Percentiles rank a stretch among this genome's conserved stretches.
These are phyloP conservation scores for Chlamydomonas schloesseri DNA, from an alignment of 139 green algal species.

Conservation along the genomic window DNA sequence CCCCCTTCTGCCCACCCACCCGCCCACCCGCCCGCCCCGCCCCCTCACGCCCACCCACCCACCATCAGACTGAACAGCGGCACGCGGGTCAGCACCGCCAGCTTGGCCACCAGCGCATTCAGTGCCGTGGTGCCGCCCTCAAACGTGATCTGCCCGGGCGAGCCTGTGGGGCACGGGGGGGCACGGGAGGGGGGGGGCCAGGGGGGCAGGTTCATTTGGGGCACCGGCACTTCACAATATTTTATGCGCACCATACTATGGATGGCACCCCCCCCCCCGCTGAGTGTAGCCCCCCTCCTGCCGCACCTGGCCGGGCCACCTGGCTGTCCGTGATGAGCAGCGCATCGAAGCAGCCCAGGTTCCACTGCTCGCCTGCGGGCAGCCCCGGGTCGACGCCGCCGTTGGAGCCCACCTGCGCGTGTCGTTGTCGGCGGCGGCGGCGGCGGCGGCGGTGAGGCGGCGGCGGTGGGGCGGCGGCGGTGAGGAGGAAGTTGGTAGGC, in stretches of 20 bases:
- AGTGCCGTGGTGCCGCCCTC: not conserved
- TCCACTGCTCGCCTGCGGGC: slow-evolving; percentile 24
- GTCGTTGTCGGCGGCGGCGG: too few species aligned
- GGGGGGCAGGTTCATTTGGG: not conserved
- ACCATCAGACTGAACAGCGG: slow-evolving; percentile 1
- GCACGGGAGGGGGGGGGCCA: too few species aligned
- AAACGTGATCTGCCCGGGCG: slow-evolving; percentile 1
- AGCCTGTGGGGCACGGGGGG: not conserved
- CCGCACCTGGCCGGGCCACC: slow-evolving; percentile 30
- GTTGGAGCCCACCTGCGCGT: not conserved
- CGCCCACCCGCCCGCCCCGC: not conserved
- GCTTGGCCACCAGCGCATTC: not conserved
- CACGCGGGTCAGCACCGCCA: not conserved
- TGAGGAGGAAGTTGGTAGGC: too few species aligned
- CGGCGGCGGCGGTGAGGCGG: too few species aligned
- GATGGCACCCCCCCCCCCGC: too few species aligned
- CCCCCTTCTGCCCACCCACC: not conserved
- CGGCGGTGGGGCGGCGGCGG: too few species aligned
- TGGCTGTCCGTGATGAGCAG: slow-evolving; percentile 53
- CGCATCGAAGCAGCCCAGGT: slow-evolving; percentile 47
- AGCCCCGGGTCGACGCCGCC: not conserved
- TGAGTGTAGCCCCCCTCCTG: too few species aligned
- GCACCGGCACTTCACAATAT: too few species aligned
- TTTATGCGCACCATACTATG: too few species aligned
- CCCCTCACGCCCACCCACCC: not conserved